Evolutionary conservation across 2,329 filamentous ascomycete species (phyloP).

Genomic region (Decorospora gaudefroyi): DNA sequence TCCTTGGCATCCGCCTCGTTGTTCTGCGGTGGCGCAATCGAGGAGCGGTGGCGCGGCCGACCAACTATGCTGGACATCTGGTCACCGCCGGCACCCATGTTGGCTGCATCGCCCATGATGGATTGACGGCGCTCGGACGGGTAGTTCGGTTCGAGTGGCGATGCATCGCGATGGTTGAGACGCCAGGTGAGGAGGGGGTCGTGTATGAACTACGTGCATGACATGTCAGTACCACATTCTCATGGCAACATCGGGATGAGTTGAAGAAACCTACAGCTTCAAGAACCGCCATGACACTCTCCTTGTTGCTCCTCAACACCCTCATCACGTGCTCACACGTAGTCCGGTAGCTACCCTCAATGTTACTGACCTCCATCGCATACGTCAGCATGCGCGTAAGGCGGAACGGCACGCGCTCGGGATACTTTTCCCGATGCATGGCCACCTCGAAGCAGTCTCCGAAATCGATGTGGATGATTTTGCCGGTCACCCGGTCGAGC

Average conservation of each 20-base stretch:
- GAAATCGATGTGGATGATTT: constrained; percentile 98
- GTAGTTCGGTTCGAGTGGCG: constrained; percentile 63
- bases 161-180: constrained; percentile 65
- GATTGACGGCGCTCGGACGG: constrained; percentile 64
- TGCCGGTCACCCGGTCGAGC: constrained; percentile 93
- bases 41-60: constrained; percentile 45
- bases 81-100: constrained; percentile 16
- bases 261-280: constrained; percentile 78
- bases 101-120: constrained; percentile 56
- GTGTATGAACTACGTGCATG: constrained; percentile 78
- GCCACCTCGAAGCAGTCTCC: constrained; percentile 99
- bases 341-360: constrained; percentile 96
- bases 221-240: constrained; percentile 12
- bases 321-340: constrained; percentile 99
- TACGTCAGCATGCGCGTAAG: constrained; percentile 98
- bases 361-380: constrained; percentile 99
- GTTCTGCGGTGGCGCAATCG: constrained; percentile 35
- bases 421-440: constrained; percentile 99
- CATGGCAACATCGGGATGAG: not conserved
- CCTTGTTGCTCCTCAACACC: constrained; percentile 93
- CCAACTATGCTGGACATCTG: constrained; percentile 38
- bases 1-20: constrained; percentile 62
- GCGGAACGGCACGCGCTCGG: constrained; percentile 95
- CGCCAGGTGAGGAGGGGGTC: constrained; percentile 99
- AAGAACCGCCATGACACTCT: constrained; percentile 95